Percentiles rank a stretch among this genome's conserved stretches.
phyloP scores from a whole-genome alignment of 352 stramenopile genomes.

The Globisporangium mamillatum region DNA sequence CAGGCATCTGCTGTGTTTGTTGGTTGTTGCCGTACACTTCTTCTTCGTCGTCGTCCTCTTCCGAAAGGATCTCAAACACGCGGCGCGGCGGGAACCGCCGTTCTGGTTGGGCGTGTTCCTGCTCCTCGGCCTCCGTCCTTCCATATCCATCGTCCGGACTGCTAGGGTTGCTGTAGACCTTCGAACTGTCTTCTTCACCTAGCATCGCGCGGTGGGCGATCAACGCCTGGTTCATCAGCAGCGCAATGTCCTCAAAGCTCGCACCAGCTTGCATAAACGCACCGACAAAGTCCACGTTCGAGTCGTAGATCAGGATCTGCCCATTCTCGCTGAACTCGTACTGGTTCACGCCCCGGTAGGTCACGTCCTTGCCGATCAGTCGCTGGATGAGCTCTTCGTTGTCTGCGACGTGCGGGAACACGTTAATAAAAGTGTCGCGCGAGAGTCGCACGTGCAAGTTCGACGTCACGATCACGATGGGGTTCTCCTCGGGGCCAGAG shows the following conservation, averaged over 20 bases:
- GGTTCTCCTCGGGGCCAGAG: slow-evolving; percentile 34
- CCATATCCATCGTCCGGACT: neutral
- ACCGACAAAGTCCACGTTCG: slow-evolving; percentile 56
- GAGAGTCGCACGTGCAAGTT: slow-evolving; percentile 53
- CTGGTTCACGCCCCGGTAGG: slow-evolving; percentile 47
- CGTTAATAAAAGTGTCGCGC: slow-evolving; percentile 39
- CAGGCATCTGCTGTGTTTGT: neutral
- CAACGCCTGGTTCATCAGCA: slow-evolving; percentile 46
- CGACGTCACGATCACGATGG: slow-evolving; percentile 40
- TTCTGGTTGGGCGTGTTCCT: neutral
- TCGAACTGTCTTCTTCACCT: slow-evolving; percentile 7
- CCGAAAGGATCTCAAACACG: slow-evolving; percentile 9
- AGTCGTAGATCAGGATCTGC: slow-evolving; percentile 52
- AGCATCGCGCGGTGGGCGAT: slow-evolving; percentile 24
- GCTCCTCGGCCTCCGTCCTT: neutral
- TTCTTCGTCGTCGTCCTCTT: neutral
- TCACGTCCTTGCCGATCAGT: slow-evolving; percentile 45
- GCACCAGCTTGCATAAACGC: slow-evolving; percentile 38
- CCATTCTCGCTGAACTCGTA: slow-evolving; percentile 47
- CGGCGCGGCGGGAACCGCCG: neutral
- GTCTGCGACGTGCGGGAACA: slow-evolving; percentile 59
- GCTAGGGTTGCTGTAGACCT: neutral
- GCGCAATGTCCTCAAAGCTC: slow-evolving; percentile 38
- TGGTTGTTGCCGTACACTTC: neutral
- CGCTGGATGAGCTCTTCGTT: slow-evolving; percentile 44